Evolutionary conservation across 2,329 filamentous ascomycete genomes (phyloP).

Genomic region (Emericellopsis cladophorae): DNA sequence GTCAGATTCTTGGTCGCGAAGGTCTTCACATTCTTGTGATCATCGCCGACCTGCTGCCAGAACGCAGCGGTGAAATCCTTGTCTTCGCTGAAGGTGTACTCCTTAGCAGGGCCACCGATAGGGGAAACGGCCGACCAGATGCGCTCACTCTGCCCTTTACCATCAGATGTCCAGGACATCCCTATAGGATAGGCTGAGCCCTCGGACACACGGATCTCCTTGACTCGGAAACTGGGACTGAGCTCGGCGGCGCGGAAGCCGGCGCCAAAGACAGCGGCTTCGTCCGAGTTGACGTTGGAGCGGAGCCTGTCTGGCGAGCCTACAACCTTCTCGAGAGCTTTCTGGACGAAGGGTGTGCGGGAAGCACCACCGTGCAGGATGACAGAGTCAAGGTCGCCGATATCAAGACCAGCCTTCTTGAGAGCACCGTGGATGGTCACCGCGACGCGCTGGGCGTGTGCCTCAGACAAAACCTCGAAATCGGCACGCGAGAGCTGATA

Average conservation of each 20-base stretch:
- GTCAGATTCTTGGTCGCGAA: slow-evolving; percentile 80
- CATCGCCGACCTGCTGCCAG: slow-evolving; percentile 54
- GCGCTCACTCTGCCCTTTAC: slow-evolving; percentile 64
- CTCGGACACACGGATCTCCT: slow-evolving; percentile 84
- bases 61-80: slow-evolving; percentile 73
- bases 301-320: slow-evolving; percentile 69
- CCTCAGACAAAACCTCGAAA: slow-evolving; percentile 67
- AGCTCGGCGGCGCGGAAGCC: slow-evolving; percentile 87
- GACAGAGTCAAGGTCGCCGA: slow-evolving; percentile 72
- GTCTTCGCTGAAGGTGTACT: slow-evolving; percentile 71
- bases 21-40: slow-evolving; percentile 48
- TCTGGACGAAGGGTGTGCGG: slow-evolving; percentile 90
- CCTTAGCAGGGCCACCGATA: slow-evolving; percentile 64
- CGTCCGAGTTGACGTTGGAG: slow-evolving; percentile 92
- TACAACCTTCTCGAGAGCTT: slow-evolving; percentile 63
- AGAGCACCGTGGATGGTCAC: slow-evolving; percentile 64
- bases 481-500: slow-evolving; percentile 72
- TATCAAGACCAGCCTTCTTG: slow-evolving; percentile 55
- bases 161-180: slow-evolving; percentile 56
- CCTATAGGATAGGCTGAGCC: slow-evolving; percentile 59
- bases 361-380: slow-evolving; percentile 88
- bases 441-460: slow-evolving; percentile 55
- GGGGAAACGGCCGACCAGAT: slow-evolving; percentile 71
- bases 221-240: slow-evolving; percentile 92
- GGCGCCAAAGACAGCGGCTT: slow-evolving; percentile 90